Evolutionary conservation across 2,329 filamentous ascomycete species (phyloP).

Genomic region (Ophiobolus disseminans): DNA sequence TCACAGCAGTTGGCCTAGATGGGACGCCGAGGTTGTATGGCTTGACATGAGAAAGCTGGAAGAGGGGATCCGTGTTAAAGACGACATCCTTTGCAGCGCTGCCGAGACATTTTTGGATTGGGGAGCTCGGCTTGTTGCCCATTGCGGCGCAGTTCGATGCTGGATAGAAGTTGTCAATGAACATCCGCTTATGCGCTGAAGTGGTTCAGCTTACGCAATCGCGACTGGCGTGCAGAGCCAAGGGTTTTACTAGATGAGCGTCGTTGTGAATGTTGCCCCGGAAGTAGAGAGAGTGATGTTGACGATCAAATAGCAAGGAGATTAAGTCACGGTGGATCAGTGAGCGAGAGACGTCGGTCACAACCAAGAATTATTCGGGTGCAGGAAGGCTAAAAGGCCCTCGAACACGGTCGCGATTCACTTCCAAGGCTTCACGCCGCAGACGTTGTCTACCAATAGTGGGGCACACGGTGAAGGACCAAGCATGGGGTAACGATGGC

Average conservation of each 20-base stretch:
- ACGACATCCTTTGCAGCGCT: conserved; percentile 36
- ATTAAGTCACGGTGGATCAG: too few relatives aligned
- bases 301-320: too few relatives aligned
- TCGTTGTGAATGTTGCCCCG: background rate
- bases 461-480: background rate
- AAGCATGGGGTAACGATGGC: background rate
- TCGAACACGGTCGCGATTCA: too few relatives aligned
- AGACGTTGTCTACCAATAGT: background rate
- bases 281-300: too few relatives aligned
- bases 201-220: background rate
- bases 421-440: too few relatives aligned
- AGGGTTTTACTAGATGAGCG: background rate
- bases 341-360: too few relatives aligned
- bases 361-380: background rate
- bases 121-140: conserved; percentile 40
- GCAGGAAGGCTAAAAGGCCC: background rate
- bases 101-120: conserved; percentile 37
- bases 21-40: conserved; percentile 48
- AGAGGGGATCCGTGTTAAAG: conserved; percentile 31
- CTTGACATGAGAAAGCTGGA: conserved; percentile 41
- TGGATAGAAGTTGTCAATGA: background rate
- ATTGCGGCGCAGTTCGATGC: conserved; percentile 19
- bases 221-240: background rate
- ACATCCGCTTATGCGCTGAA: background rate
- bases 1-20: conserved; percentile 61